These are phyloP conservation scores for Scheffersomyces coipomensis DNA, from an alignment of 805 yeast genomes.

Conservation along the genomic window DNA sequence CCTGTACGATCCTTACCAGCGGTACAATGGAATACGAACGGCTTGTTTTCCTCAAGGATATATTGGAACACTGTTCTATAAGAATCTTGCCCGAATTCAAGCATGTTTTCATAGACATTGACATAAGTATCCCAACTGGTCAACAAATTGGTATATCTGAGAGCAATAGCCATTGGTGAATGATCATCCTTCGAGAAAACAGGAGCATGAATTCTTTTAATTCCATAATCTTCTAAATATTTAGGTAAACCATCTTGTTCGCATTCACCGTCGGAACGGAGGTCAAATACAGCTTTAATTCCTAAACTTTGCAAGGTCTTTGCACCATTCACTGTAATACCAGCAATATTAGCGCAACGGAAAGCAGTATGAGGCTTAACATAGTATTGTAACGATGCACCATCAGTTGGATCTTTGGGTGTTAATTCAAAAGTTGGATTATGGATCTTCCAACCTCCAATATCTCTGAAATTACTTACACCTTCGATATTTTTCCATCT, in stretches of 20 bases:
- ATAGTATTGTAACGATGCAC: slow-evolving; percentile 19
- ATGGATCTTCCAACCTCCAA: slow-evolving; percentile 68
- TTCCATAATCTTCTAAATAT: slow-evolving; percentile 37
- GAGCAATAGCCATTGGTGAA: slow-evolving; percentile 64
- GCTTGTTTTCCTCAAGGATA: slow-evolving; percentile 51
- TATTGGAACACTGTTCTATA: slow-evolving; percentile 52
- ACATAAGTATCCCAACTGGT: slow-evolving; percentile 63
- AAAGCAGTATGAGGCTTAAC: slow-evolving; percentile 56
- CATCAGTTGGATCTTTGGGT: background rate
- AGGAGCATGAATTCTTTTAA: slow-evolving; percentile 53
- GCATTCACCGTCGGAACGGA: slow-evolving; percentile 62
- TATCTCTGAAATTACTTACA: slow-evolving; percentile 70
- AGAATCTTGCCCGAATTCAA: slow-evolving; percentile 47
- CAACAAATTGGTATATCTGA: slow-evolving; percentile 51
- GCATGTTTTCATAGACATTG: slow-evolving; percentile 58
- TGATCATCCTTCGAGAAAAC: slow-evolving; percentile 52
- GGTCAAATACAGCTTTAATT: slow-evolving; percentile 60
- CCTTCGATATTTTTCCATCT: slow-evolving; percentile 69
- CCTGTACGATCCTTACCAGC: slow-evolving; percentile 92
- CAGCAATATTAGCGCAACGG: slow-evolving; percentile 62
- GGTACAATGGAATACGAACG: slow-evolving; percentile 70
- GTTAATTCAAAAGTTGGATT: slow-evolving; percentile 22
- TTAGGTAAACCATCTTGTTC: slow-evolving; percentile 42
- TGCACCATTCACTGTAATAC: slow-evolving; percentile 52
- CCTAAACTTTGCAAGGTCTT: slow-evolving; percentile 39